Base-by-base conservation (phyloP, 1,284 basidiomycete species). In the Coniferiporia weirii region DNA sequence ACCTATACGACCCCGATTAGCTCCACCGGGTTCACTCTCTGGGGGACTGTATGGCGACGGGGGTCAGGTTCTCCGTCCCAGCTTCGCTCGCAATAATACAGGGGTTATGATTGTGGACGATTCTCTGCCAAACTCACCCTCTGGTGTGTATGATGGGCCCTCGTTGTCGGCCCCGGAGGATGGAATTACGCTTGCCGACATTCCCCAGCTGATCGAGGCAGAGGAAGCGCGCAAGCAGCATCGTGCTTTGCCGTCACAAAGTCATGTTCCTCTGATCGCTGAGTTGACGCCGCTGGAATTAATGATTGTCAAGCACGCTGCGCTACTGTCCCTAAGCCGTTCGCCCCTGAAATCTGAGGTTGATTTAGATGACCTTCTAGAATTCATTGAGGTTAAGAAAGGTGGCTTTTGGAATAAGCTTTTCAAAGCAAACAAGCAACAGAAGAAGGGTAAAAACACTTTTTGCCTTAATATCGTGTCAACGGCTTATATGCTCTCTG, bases 331-430 rank as follows among this genome's bases (percentile, higher is more conserved):
- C 12, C 78, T 99, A 45, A 81, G 83, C 67, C 87, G 85, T 64
- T 91, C 87, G 9, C 82, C 87, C 38, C 73, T 98, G 48, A 86
- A 83, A 61, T 92, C 95, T 64, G 81, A 88, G 61, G 84, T 95
- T 63, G 92, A 95, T 64, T 69, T 96, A 61, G 96, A 99, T 63
- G 96, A 99, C 69, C 78, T 98, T 57, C 73, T 98, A 66, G 97
- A 99, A 71, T 78, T 98, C 68, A 85, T 99, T 48, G 95, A 98
- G 72, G 80, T 79, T 43, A 91, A 97, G 77, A 98, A 97, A 79
- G 88, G 85, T 65, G 92, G 91, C 38, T 98, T 98, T 76, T 99
- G 95, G 95, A 92, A 93, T 66, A 95, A 95, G 75, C 72, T 98
- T 36, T 98, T 99, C 79, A 98, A 98, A 72, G 84, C 82, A n/a